Base-by-base conservation (phyloP, 257 asterid genomes). In the Solanum sejunctum region DNA sequence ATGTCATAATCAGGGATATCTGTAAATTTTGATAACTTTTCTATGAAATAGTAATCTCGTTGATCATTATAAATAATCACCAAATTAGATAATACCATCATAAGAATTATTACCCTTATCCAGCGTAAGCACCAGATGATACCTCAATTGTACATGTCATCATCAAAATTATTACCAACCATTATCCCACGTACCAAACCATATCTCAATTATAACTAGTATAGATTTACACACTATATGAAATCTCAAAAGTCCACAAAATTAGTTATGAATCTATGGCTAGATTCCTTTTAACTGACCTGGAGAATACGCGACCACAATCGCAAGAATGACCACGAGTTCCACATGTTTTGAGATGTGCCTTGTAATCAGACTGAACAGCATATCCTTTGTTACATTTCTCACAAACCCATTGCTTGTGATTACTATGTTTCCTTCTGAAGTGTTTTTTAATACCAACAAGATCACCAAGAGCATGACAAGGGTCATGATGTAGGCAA, bases 391-490 rank as follows among this genome's bases (percentile, higher is more conserved):
- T 93, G 0, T 93, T 87, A 89, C 97, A 93, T 83, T 89, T 91
- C 28, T 91, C 91, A 78, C 97, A 93, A 39, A 92, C 92, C 94
- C 95, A 93, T 69, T 93, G 97, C 72, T 90, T 91, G 85, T 92
- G 91, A 56, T 90, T 91, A 85, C 95, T 92, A 86, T 93, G 97
- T 18, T 93, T 93, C 3, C 97, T 89, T 36, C 95, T 89, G 87
- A 89, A 93, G n/a, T 93, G 96, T 45, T 93, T 91, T 88, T 93
- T 93, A 84, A 93, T 93, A 11, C 94, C 96, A 82, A 93, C 96
- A 32, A 93, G 93, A 58, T 93, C 97, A 81, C 97, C 97, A 47
- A 93, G 92, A 20, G 97, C 97, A 90, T 93, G 97, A 87, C 93
- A 86, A 20, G 95, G 95, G 49, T 92, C 94, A 89, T 93, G 95